Evolutionary conservation across 1,139 yeast species (phyloP).

Genomic region (Geotrichum reessii): DNA sequence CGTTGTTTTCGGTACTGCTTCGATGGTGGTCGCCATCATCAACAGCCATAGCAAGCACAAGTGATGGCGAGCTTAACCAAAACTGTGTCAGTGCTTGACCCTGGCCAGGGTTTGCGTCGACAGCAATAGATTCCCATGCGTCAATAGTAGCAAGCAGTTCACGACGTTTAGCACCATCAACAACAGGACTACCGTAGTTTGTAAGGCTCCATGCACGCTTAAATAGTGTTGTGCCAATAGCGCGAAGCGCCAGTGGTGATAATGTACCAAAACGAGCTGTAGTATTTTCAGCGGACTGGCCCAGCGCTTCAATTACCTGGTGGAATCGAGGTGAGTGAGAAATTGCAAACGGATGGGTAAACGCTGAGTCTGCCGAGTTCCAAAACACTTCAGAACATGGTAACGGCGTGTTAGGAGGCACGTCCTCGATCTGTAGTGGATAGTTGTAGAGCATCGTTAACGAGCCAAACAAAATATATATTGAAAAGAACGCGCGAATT

Average conservation of each 20-base stretch:
- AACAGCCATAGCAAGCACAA: constrained; percentile 4
- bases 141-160: background rate
- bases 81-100: constrained; percentile 25
- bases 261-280: constrained; percentile 2
- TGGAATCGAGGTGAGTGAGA: background rate
- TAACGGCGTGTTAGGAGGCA: constrained; percentile 18
- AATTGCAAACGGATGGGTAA: background rate
- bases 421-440: constrained; percentile 24
- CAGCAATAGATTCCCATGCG: constrained; percentile 22
- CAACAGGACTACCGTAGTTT: background rate
- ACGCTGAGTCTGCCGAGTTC: constrained; percentile 22
- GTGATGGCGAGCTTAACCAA: constrained; percentile 5
- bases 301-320: background rate
- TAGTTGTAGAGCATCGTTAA: constrained; percentile 33
- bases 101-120: constrained; percentile 28
- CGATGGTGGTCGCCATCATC: background rate
- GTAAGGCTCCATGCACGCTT: constrained; percentile 6
- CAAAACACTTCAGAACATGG: constrained; percentile 36
- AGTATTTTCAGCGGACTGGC: background rate
- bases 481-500: constrained; percentile 33
- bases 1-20: background rate
- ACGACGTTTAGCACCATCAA: background rate
- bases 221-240: constrained; percentile 12
- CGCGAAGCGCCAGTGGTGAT: constrained; percentile 17
- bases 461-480: constrained; percentile 31